Base-by-base conservation (phyloP, 2,329 filamentous ascomycete species). In the Alternaria conjuncta region DNA sequence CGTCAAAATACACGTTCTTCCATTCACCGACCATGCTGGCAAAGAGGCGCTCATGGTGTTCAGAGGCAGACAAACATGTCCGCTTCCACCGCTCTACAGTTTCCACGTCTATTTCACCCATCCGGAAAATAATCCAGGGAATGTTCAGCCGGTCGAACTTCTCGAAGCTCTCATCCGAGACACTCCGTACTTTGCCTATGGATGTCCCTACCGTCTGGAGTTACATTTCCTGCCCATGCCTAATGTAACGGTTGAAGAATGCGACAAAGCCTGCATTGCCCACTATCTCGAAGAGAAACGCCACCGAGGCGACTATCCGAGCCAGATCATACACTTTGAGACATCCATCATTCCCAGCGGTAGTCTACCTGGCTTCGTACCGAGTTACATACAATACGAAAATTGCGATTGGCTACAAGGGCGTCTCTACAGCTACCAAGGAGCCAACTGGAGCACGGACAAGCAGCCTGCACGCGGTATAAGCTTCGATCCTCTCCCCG, bases 81-180 rank as follows among this genome's bases (percentile, higher is more conserved):
- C 64, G 15, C 64, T 66, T 53, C 64, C 64, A 18, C 61, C 55
- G 25, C 64, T 66, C 51, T 66, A 23, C 30, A 59, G 55, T 55
- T 66, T 66, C 46, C 57, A 58, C 26, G 56, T 66, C 45, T 66
- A 66, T 55, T 66, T 66, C 46, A 66, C 64, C 43, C 61, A 63
- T 47, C 50, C 50, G 21, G 60, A 64, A 7, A 57, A 50, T 15
- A 66, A 55, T n/a, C 45, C 32, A 18, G 57, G 59, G 20, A 66
- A 50, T 53, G 46, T 66, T 20, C 50, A 64, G 57, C 64, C 61
- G 25, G 45, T 7, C 32, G 64, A 64, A 36, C 43, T 66, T 36
- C 25, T 66, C 18, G 41, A 61, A 57, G 57, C 62, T 57, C 57
- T 64, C 30, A 50, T 12, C 43, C 57, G 44, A 54, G 45, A 55